Conservation (phyloP, 2,329 filamentous ascomycete genomes). For the Sporothrix mexicana region DNA sequence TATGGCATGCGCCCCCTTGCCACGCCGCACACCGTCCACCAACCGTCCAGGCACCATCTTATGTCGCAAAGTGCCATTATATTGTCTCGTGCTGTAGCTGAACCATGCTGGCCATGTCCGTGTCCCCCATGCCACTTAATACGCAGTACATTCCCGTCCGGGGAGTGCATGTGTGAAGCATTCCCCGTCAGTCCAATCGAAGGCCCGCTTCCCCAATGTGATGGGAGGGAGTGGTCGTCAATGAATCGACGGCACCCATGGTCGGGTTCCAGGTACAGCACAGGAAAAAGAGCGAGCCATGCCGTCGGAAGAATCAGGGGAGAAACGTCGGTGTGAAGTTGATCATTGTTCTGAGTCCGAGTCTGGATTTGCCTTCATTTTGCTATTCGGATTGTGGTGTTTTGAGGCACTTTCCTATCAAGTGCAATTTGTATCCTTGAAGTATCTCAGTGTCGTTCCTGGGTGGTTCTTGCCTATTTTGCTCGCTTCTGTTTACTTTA, state of each 20-base stretch:
- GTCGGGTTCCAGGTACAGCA: neutral
- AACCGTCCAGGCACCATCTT: neutral
- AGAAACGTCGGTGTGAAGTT: neutral
- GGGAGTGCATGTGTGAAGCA: constrained; percentile 23
- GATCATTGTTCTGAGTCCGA: constrained; percentile 11
- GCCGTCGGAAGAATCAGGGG: constrained; percentile 28
- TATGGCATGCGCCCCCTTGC: constrained; percentile 13
- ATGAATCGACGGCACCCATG: constrained; percentile 13
- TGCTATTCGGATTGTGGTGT: neutral
- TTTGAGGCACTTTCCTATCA: neutral
- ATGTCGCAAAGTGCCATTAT: neutral
- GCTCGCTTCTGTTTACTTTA: neutral
- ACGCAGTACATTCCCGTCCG: constrained; percentile 1
- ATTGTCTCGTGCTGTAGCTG: constrained; percentile 19
- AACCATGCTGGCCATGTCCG: neutral
- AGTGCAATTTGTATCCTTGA: neutral
- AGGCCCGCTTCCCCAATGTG: constrained; percentile 35
- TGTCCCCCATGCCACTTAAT: neutral
- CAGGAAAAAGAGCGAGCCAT: constrained; percentile 12
- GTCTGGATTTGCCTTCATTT: neutral
- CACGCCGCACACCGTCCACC: constrained; percentile 2
- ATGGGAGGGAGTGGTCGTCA: constrained; percentile 36
- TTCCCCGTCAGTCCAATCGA: constrained; percentile 20
- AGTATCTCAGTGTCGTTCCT: neutral
- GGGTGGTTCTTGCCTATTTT: neutral